Evolutionary conservation across 2,329 filamentous ascomycete species (phyloP), one percentile per base, ranked within the genome.

Genomic region (Venturia asperata): DNA sequence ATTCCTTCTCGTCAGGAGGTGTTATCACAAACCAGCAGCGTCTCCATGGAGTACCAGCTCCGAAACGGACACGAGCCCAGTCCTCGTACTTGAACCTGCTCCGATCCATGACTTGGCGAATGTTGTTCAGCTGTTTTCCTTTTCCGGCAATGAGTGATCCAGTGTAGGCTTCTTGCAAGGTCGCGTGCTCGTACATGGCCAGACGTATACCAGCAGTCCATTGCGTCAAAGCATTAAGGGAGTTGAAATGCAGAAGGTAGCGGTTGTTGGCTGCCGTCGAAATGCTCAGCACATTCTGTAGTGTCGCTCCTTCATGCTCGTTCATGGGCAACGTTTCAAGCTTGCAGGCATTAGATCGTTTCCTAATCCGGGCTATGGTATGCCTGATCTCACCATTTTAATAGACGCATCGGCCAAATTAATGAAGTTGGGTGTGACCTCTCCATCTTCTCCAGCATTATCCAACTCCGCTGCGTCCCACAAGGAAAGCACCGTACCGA

Each of bases 321-420:
- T 89, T 87, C 64, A 94, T 95, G 3, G 92, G 92, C 55, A 99
- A 82, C 15, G 91, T 93, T 74, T 97, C 72, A 67, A 76, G 77
- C 75, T 79, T 52, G 61, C 27, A 5, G 11, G 9, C 30, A 19
- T 64, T 64, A 69, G 76, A 68, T 73, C 68, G 34, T 30, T 27
- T 41, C 58, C 60, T 19, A 55, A 5, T 19, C 19, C 5, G 24
- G 41, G 61, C 21, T 3, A 19, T 21, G n/a, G 13, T 39, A 56
- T 13, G 17, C 34, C 2, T n/a, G 24, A 21, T 30, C 67, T 73
- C 30, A 97, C 94, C 92, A 97, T 97, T 77, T 96, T 96, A 71
- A 99, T 92, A 0, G 94, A 96, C 24, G 94, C 94, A 82, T 99
- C 94, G 7, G 94, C 96, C 67, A 99, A 79, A 73, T 99, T 99